Evolutionary conservation across 108 stramenopile species (phyloP).

Genomic region (Discostella stelligeroides): DNA sequence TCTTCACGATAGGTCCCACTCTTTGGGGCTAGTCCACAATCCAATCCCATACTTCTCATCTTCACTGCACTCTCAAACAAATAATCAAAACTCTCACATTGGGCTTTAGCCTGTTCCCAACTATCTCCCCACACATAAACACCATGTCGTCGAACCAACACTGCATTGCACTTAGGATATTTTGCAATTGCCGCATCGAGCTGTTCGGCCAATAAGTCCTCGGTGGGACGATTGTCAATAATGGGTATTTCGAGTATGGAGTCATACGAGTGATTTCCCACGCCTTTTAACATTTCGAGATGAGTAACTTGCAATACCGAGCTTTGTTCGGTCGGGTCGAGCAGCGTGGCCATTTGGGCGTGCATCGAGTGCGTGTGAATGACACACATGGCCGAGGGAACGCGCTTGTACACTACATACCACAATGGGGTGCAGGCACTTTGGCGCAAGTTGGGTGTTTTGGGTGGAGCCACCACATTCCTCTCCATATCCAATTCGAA

Average conservation of each 20-base stretch:
- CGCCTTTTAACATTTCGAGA: conserved; percentile 97
- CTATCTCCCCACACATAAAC: conserved; percentile 96
- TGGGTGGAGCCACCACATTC: conserved; percentile 61
- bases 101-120: conserved; percentile 97
- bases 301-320: conserved; percentile 78
- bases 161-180: conserved; percentile 91
- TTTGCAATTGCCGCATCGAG: conserved; percentile 68
- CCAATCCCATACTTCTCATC: conserved; percentile 79
- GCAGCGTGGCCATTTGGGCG: conserved; percentile 86
- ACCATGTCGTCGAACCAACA: conserved; percentile 94
- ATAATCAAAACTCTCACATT: conserved; percentile 95
- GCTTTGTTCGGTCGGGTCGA: conserved; percentile 75
- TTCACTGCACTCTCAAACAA: conserved; percentile 83
- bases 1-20: conserved; percentile 60
- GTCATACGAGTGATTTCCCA: conserved; percentile 89
- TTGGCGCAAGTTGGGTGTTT: conserved; percentile 72
- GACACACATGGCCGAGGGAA: conserved; percentile 71
- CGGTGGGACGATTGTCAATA: conserved; percentile 95
- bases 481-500: conserved; percentile 82
- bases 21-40: conserved; percentile 52
- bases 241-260: conserved; percentile 92
- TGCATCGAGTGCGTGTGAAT: conserved; percentile 90
- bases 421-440: conserved; percentile 92
- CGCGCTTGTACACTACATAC: conserved; percentile 80
- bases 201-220: conserved; percentile 87